Conservation (phyloP, 2,329 filamentous ascomycete genomes). For the Clarireedia sp. region DNA sequence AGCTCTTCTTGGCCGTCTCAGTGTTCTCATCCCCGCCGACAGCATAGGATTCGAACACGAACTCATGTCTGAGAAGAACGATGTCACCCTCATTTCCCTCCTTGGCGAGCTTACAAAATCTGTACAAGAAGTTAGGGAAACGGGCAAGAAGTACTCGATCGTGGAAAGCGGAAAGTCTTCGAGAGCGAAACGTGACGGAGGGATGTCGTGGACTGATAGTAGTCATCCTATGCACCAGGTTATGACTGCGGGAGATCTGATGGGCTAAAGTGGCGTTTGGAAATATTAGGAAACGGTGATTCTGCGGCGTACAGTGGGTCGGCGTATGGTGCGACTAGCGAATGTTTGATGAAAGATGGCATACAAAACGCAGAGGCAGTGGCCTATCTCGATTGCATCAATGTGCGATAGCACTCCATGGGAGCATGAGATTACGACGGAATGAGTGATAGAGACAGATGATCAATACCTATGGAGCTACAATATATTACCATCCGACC, state of each 20-base stretch:
- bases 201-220: constrained; percentile 2
- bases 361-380: background rate
- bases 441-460: constrained; percentile 4
- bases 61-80: constrained; percentile 69
- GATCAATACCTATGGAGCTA: background rate
- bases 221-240: constrained; percentile 7
- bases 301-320: background rate
- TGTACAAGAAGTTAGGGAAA: constrained; percentile 60
- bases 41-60: constrained; percentile 59
- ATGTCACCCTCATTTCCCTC: constrained; percentile 71
- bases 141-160: constrained; percentile 65
- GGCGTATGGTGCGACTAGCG: constrained; percentile 1
- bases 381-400: background rate
- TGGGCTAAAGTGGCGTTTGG: background rate
- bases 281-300: background rate
- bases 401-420: background rate
- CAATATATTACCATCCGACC: background rate
- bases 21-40: constrained; percentile 68
- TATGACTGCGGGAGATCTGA: constrained; percentile 12
- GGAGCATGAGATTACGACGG: constrained; percentile 7
- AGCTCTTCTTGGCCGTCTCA: constrained; percentile 74
- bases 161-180: constrained; percentile 33
- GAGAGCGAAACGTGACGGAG: constrained; percentile 5
- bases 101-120: constrained; percentile 69
- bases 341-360: background rate